Evolutionary conservation across 1,139 yeast species (phyloP), one percentile per base, ranked within the genome.

Genomic region (Yamadazyma spencermartinsiae): DNA sequence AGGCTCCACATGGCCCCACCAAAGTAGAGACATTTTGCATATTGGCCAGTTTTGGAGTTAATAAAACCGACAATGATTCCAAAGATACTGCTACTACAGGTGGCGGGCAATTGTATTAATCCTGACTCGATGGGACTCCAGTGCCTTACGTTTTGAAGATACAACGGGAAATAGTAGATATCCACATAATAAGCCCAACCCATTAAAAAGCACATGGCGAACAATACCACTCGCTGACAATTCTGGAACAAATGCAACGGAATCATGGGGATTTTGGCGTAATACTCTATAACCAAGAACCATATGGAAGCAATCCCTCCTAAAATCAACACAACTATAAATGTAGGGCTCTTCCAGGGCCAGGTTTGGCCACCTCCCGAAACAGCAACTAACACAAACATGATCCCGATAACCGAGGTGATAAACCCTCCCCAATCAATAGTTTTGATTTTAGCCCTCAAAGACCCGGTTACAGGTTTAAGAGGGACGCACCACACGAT

Each of bases 361-460:
- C 65, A 78, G 2, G 73, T 63, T 7, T 72, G 61, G 1, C 82
- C 81, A 35, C 82, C 82, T 4, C 81, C 80, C 48, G 75, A 67
- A 30, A 76, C 50, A 2, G 80, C 77, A 26, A 79, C 63, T 38
- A 76, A 58, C 15, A 76, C 42, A 17, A 76, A 55, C 0, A 73
- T 63, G 19, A 75, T 58, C 0, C 74, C 71, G 1, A 71, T 63
- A 2, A 75, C 58, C 30, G 78, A 63, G 25, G 70, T 55, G 17
- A 72, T 33, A 31, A 74, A 65, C 0, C 83, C 84, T 9, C 56
- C 40, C 49, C 67, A 75, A 51, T 78, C 84, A 21, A 79, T 64
- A 36, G 67, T 61, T 46, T 58, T 54, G 39, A 68, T 45, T 50
- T 67, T 68, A 15, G 62, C 65, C 28, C 37, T 50, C 31, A 48